phyloP scores from a whole-genome alignment of 2,329 filamentous ascomycete genomes.

The Fusarium ambrosium region DNA sequence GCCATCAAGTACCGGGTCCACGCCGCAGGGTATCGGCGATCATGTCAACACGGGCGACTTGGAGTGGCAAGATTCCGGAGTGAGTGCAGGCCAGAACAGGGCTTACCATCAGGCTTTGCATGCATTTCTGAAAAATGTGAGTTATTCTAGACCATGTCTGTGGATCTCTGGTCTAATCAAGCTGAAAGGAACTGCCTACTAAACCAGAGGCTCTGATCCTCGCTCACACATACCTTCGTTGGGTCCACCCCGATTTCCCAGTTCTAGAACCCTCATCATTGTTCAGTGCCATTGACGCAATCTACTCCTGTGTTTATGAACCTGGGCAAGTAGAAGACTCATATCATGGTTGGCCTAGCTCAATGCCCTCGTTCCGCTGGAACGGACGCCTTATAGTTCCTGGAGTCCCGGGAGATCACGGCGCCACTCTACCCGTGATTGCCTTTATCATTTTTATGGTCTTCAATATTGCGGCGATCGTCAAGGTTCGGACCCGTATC shows the following conservation, averaged over 20 bases:
- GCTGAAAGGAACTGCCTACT: slow-evolving; percentile 33
- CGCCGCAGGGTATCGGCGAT: slow-evolving; percentile 8
- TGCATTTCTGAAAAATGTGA: slow-evolving; percentile 11
- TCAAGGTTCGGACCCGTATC: slow-evolving; percentile 50
- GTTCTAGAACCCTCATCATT: slow-evolving; percentile 38
- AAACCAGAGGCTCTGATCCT: slow-evolving; percentile 39
- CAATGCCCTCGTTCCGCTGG: slow-evolving; percentile 35
- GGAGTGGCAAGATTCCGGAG: slow-evolving; percentile 1
- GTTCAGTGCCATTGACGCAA: slow-evolving; percentile 36
- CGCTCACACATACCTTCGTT: slow-evolving; percentile 39
- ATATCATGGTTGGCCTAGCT: slow-evolving; percentile 37
- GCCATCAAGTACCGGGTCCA: slow-evolving; percentile 23
- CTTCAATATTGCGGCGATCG: slow-evolving; percentile 52
- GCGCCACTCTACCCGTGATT: slow-evolving; percentile 39
- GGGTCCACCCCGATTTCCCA: slow-evolving; percentile 42
- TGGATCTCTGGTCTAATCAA: background rate
- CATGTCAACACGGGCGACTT: background rate
- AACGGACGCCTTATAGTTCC: slow-evolving; percentile 34
- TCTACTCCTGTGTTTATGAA: slow-evolving; percentile 31
- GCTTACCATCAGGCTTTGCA: slow-evolving; percentile 30
- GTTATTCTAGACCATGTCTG: background rate
- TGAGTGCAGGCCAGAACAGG: background rate
- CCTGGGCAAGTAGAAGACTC: slow-evolving; percentile 8
- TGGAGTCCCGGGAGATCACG: background rate
- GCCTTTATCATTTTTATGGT: slow-evolving; percentile 53